Evolutionary conservation across 345 rosid species (phyloP).

Genomic region (Eucalyptus pauciflora): DNA sequence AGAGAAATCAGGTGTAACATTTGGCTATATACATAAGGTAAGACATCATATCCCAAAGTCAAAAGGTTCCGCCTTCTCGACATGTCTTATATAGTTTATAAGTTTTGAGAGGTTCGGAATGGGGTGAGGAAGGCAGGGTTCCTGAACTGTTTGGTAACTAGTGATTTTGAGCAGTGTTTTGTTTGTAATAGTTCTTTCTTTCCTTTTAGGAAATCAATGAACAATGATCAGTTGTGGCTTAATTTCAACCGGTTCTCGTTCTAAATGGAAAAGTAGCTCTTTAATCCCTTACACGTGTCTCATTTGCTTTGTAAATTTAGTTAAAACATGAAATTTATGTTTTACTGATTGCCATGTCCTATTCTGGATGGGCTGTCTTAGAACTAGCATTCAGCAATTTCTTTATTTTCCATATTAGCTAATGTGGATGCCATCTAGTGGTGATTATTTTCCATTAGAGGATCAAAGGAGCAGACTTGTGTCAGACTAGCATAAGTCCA

Average conservation of each 20-base stretch:
- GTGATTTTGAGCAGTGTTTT: neutral
- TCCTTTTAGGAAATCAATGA: neutral
- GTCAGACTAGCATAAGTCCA: neutral
- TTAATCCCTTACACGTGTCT: neutral
- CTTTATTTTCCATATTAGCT: neutral
- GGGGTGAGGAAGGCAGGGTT: neutral
- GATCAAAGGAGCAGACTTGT: neutral
- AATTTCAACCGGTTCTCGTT: neutral
- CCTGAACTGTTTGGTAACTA: neutral
- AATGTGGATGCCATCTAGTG: neutral
- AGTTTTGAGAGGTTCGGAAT: neutral
- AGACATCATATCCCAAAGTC: neutral
- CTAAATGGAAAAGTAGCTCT: neutral
- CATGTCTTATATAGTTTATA: neutral
- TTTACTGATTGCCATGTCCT: neutral
- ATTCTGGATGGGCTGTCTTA: neutral
- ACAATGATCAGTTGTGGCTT: neutral
- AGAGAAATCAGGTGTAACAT: slow-evolving; percentile 62
- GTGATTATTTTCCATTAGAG: neutral
- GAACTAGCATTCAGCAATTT: neutral
- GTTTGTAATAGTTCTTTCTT: neutral
- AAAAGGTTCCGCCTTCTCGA: neutral
- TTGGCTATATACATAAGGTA: slow-evolving; percentile 77
- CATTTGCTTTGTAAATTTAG: neutral
- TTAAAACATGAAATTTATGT: neutral